These are phyloP conservation scores for Phytophthora podocarpi DNA, from an alignment of 352 stramenopile species.

Conservation along the genomic window DNA sequence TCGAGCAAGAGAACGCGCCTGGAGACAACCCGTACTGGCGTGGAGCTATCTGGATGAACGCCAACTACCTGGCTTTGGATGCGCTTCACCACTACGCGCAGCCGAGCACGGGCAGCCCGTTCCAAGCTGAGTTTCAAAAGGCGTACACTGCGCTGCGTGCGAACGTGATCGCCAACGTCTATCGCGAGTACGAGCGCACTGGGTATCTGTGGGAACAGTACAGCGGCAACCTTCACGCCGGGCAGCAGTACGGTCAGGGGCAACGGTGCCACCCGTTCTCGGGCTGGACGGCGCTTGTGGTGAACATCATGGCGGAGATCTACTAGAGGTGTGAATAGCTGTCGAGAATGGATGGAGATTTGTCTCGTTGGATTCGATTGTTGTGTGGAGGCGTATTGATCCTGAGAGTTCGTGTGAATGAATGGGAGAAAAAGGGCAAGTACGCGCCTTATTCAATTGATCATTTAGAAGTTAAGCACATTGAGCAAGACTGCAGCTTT, in stretches of 20 bases:
- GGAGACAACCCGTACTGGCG: slow-evolving; percentile 94
- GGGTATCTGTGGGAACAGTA: slow-evolving; percentile 96
- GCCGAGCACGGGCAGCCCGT: slow-evolving; percentile 43
- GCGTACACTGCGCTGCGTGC: slow-evolving; percentile 57
- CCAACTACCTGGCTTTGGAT: slow-evolving; percentile 92
- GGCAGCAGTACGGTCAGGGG: slow-evolving; percentile 69
- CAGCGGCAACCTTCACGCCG: slow-evolving; percentile 66
- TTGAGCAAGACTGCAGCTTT: too few relatives aligned
- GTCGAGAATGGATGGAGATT: neutral
- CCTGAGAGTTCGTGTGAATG: too few relatives aligned
- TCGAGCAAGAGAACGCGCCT: slow-evolving; percentile 89
- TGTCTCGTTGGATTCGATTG: neutral
- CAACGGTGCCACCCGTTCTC: slow-evolving; percentile 93
- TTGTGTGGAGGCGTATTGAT: neutral
- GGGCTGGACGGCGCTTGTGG: slow-evolving; percentile 93
- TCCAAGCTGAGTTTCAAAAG: slow-evolving; percentile 43
- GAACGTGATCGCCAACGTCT: slow-evolving; percentile 72
- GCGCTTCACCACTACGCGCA: slow-evolving; percentile 82
- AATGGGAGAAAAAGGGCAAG: too few relatives aligned
- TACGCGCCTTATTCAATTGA: too few relatives aligned
- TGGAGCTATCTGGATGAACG: slow-evolving; percentile 94
- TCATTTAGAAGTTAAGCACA: too few relatives aligned
- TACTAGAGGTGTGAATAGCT: slow-evolving; percentile 58
- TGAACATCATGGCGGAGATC: slow-evolving; percentile 93
- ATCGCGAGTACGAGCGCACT: slow-evolving; percentile 83